Evolutionary conservation across 176 grass and related monocot genomes (phyloP), one percentile per base, ranked within the genome.

Genomic region (Tuctoria greenei): DNA sequence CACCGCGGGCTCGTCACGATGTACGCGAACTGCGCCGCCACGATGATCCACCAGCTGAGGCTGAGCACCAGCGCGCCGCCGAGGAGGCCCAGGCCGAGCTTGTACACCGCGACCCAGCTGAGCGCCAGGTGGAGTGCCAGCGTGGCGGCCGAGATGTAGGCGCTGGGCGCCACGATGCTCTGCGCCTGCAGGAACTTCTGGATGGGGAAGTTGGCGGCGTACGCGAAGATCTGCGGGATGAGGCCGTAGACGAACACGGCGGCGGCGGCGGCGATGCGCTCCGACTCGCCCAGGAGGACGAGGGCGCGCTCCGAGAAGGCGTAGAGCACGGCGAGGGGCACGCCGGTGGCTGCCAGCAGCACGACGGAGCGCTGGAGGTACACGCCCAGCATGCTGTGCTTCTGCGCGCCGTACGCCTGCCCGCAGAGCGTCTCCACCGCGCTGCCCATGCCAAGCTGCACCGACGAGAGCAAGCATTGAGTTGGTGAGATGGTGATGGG

Each of bases 151-250:
- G 79, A 61, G 27, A 93, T 93, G 56, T 71, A 90, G 15, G 91
- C 91, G 55, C 91, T 93, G 8, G 91, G 91, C 40, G 79, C 70
- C 44, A 93, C 85, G 27, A 90, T 93, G 79, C 91, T 93, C 69
- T 93, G 87, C 27, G 91, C 84, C 72, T 93, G 91, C 26, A 93
- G 20, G 56, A 93, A 93, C 82, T 90, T 93, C 35, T 93, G 87
- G 64, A 93, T 90, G 3, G 88, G 91, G 78, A 93, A 93, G 71
- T 90, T 90, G 25, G 65, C 62, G 0, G 88, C 88, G 49, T 94
- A 94, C 12, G 91, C 91, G 61, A 94, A 90, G 64, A 94, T 90
- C 73, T 94, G 91, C 21, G 91, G 91, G 75, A 90, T 90, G 2
- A 93, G 83, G 55, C 91, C 91, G 27, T 64, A 82, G 25, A 80